Conservation (phyloP, 768 basidiomycete species). For the Xerocomellus intermedius region DNA sequence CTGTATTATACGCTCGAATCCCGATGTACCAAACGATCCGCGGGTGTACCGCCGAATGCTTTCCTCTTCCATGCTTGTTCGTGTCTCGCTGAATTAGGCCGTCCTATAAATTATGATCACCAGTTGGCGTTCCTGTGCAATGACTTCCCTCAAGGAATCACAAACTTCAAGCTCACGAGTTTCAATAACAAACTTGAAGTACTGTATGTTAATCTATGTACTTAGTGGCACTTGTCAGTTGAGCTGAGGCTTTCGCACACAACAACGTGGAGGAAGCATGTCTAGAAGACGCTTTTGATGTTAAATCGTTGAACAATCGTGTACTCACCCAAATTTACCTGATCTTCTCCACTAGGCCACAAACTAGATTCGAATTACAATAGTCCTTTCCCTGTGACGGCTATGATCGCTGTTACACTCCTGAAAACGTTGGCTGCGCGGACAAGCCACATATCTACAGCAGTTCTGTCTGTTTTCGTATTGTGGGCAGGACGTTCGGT, state of each 20-base stretch:
- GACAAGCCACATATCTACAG: background rate
- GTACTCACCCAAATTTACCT: too few species aligned
- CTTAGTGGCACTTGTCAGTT: too few species aligned
- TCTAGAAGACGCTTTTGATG: too few species aligned
- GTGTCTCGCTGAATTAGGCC: background rate
- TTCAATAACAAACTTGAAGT: too few species aligned
- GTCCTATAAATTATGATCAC: too few species aligned
- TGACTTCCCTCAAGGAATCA: background rate
- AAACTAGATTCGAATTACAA: too few species aligned
- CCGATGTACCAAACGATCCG: slow-evolving; percentile 5
- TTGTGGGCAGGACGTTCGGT: background rate
- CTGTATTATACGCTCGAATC: slow-evolving; percentile 16
- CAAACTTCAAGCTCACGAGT: background rate
- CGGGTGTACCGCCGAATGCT: slow-evolving; percentile 1
- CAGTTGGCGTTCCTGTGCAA: background rate
- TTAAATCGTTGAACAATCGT: too few species aligned
- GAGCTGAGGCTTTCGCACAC: too few species aligned
- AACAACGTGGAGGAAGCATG: too few species aligned
- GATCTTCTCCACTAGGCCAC: background rate
- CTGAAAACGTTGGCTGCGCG: background rate
- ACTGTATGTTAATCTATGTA: too few species aligned
- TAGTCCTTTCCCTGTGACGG: background rate
- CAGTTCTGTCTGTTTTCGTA: background rate
- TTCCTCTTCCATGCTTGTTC: background rate
- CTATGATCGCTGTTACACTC: background rate